These are phyloP conservation scores for Saprolegnia parasitica DNA, from an alignment of 352 stramenopile genomes.

Conservation along the genomic window DNA sequence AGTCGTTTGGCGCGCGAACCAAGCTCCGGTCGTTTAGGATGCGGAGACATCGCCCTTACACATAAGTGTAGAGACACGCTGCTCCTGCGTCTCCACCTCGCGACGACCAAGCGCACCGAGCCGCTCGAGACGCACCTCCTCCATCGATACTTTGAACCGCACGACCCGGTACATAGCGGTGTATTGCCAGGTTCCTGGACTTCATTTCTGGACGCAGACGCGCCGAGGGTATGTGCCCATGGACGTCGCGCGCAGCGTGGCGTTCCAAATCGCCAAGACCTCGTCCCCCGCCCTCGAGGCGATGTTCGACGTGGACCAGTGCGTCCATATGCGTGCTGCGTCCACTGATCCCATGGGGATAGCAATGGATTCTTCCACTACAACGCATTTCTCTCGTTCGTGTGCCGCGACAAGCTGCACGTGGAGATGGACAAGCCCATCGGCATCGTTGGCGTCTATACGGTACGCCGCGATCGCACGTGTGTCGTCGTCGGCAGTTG, in stretches of 20 bases:
- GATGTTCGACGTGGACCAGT: constrained; percentile 26
- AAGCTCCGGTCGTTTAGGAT: background rate
- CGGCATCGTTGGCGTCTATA: constrained; percentile 19
- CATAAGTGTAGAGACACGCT: background rate
- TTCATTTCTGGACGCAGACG: background rate
- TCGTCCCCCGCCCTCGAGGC: background rate
- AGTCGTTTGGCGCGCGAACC: background rate
- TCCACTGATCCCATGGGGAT: background rate
- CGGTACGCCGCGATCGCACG: background rate
- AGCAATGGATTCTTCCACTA: constrained; percentile 27
- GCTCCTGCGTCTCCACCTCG: constrained; percentile 17
- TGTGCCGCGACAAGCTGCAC: constrained; percentile 12
- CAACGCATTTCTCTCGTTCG: constrained; percentile 18
- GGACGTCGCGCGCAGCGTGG: background rate
- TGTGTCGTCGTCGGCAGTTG: background rate
- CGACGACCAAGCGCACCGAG: constrained; percentile 2
- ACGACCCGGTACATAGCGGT: constrained; percentile 18
- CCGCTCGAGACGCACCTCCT: constrained; percentile 22
- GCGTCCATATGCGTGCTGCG: background rate
- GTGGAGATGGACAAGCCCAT: constrained; percentile 17
- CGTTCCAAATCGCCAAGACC: background rate
- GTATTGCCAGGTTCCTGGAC: too few relatives aligned
- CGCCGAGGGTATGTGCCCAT: constrained; percentile 9
- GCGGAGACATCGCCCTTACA: background rate
- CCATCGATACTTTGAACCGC: constrained; percentile 3